Percentiles rank a stretch among this genome's conserved stretches.
Evolutionary conservation across 805 yeast genomes (phyloP).

Genomic region (Candida xyloterini): DNA sequence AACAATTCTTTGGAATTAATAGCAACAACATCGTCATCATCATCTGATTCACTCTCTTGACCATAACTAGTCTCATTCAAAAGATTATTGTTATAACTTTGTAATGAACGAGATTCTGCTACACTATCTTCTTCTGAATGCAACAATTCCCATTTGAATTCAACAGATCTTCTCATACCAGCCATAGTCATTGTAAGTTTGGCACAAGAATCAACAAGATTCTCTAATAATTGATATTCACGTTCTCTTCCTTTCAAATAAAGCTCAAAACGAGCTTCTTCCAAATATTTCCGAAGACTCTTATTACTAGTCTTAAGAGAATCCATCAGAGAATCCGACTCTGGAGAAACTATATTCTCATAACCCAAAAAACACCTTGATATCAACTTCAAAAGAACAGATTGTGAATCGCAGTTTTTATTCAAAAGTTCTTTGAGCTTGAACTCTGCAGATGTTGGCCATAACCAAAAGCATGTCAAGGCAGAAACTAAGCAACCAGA

Average conservation of each 20-base stretch:
- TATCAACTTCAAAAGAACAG: conserved; percentile 44
- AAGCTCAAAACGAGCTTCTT: conserved; percentile 64
- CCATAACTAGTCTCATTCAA: not conserved
- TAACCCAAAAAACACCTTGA: conserved; percentile 50
- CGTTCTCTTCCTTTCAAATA: conserved; percentile 50
- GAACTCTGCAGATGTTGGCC: conserved; percentile 59
- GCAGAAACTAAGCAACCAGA: conserved; percentile 61
- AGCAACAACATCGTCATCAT: conserved; percentile 25
- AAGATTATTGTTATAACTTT: conserved; percentile 9
- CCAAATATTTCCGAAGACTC: conserved; percentile 40
- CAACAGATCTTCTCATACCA: conserved; percentile 66
- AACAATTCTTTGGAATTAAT: conserved; percentile 46
- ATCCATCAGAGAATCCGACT: conserved; percentile 35
- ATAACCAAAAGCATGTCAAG: conserved; percentile 55
- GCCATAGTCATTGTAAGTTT: conserved; percentile 56
- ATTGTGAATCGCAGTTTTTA: conserved; percentile 49
- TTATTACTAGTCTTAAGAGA: conserved; percentile 40
- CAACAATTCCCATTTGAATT: conserved; percentile 59
- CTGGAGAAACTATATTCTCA: conserved; percentile 41
- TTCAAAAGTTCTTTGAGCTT: conserved; percentile 46
- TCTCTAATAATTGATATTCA: conserved; percentile 44
- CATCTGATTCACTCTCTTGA: conserved; percentile 27
- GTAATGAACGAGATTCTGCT: conserved; percentile 11
- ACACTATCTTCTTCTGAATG: conserved; percentile 18
- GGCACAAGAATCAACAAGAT: conserved; percentile 50